Percentiles rank a stretch among this genome's conserved stretches.
phyloP scores from a whole-genome alignment of 495 filamentous ascomycete species.

The Neurospora sp. region DNA sequence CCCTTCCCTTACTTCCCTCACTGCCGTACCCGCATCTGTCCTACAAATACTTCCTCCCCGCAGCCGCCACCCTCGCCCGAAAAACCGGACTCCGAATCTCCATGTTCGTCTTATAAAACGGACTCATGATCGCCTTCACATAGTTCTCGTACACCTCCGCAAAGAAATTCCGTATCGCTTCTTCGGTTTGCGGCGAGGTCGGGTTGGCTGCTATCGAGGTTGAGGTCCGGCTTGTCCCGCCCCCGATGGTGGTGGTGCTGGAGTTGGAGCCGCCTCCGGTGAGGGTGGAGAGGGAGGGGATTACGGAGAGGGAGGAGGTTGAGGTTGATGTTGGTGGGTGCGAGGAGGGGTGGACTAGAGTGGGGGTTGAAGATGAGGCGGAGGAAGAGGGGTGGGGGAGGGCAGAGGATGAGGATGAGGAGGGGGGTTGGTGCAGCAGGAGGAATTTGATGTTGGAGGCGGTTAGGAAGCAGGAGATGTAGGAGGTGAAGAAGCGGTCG shows the following conservation, averaged over 20 bases:
- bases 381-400: background rate
- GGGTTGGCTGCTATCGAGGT: conserved; percentile 72
- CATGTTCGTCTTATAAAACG: conserved; percentile 79
- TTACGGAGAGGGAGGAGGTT: background rate
- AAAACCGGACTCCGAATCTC: conserved; percentile 80
- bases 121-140: conserved; percentile 95
- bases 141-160: conserved; percentile 87
- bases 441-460: conserved; percentile 76
- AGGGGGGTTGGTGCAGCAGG: conserved; percentile 69
- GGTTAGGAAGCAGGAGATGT: conserved; percentile 87
- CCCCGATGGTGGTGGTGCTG: background rate
- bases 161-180: conserved; percentile 90
- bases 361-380: conserved; percentile 1
- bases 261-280: background rate
- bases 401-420: conserved; percentile 19
- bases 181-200: conserved; percentile 77
- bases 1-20: too few species aligned
- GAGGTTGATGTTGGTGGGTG: conserved; percentile 17
- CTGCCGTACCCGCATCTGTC: background rate
- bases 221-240: conserved; percentile 32
- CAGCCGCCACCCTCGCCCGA: conserved; percentile 64
- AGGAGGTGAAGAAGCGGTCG: conserved; percentile 84
- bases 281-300: background rate
- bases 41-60: conserved; percentile 86
- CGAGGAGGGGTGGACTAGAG: background rate